phyloP scores from a whole-genome alignment of 2,329 filamentous ascomycete genomes.

The Didymella keratinophila region DNA sequence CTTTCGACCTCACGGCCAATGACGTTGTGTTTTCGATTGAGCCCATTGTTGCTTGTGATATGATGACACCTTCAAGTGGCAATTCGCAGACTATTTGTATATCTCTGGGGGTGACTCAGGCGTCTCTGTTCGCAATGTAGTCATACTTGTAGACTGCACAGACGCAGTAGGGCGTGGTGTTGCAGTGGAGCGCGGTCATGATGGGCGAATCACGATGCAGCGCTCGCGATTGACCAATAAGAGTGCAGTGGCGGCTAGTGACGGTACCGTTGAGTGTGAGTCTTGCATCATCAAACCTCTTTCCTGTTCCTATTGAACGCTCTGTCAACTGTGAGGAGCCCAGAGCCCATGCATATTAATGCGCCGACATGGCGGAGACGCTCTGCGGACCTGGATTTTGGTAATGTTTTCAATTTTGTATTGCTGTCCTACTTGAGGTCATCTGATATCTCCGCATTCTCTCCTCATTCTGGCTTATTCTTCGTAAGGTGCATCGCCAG shows the following conservation, averaged over 20 bases:
- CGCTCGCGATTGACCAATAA: not conserved
- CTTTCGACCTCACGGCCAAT: conserved; percentile 28
- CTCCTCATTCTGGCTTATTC: not conserved
- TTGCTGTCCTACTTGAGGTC: not conserved
- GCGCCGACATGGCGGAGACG: not conserved
- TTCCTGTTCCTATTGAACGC: not conserved
- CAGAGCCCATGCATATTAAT: no score
- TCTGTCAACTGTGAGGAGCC: no score
- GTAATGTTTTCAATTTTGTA: not conserved
- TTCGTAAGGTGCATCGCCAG: conserved; percentile 13
- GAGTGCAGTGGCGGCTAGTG: conserved; percentile 1
- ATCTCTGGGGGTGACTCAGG: conserved; percentile 3
- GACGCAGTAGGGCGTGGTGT: conserved; percentile 15
- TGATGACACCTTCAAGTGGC: not conserved
- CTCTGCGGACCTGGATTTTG: not conserved
- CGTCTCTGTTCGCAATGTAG: not conserved
- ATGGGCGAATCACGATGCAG: conserved; percentile 2
- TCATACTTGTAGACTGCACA: conserved; percentile 16
- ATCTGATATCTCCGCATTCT: not conserved
- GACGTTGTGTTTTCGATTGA: conserved; percentile 4
- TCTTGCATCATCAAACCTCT: not conserved
- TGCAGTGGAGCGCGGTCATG: not conserved
- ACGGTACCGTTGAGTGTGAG: not conserved
- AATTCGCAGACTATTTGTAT: conserved; percentile 3
- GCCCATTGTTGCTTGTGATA: not conserved